Percentiles rank a stretch among this genome's conserved stretches.
Conservation (phyloP, 1,284 basidiomycete species). For the Fomitopsis pinicola region DNA sequence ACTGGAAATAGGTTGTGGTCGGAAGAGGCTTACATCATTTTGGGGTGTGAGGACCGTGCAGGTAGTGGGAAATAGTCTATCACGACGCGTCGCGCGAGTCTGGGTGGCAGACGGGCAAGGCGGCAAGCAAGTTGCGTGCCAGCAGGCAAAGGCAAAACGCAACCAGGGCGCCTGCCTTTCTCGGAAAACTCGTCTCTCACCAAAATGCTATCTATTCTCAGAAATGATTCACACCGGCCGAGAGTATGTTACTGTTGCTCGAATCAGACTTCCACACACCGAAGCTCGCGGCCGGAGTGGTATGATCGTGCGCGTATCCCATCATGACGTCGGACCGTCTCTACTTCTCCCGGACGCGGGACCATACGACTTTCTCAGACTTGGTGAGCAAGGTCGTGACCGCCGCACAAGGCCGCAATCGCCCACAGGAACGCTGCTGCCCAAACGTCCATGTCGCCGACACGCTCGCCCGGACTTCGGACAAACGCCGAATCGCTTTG, state of each 20-base stretch:
- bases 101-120: background rate
- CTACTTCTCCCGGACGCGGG: background rate
- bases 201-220: background rate
- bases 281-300: background rate
- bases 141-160: background rate
- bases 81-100: background rate
- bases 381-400: background rate
- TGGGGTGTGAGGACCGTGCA: conserved; percentile 6
- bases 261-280: background rate
- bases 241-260: background rate
- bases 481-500: conserved; percentile 1
- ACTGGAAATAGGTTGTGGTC: background rate
- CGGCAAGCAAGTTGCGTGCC: background rate
- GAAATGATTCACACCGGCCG: background rate
- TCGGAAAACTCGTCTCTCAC: background rate
- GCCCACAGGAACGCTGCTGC: background rate
- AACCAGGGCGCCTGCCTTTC: background rate
- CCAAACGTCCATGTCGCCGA: background rate
- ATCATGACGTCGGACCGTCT: background rate
- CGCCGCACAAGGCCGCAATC: background rate
- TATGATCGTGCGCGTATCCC: background rate
- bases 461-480: conserved; percentile 1
- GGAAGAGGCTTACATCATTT: conserved; percentile 9
- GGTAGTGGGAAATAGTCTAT: conserved; percentile 4
- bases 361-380: background rate